Evolutionary conservation across 2,329 filamentous ascomycete species (phyloP), one percentile per base, ranked within the genome.

Genomic region (Penicillium sp.): DNA sequence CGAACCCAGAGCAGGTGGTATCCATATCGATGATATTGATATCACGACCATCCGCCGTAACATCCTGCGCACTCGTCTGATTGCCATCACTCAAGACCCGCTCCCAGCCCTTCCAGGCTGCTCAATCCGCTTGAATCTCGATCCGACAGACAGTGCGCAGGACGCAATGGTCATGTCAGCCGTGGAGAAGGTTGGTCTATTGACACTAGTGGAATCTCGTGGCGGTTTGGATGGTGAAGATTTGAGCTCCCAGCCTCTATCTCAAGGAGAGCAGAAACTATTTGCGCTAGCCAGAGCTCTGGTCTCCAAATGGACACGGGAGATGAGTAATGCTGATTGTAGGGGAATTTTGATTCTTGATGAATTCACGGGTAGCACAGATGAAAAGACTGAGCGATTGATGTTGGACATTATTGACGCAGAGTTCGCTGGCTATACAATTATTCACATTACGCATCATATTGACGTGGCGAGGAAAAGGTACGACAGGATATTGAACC

Each of bases 71-170:
- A 66, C 72, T 9, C 68, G 74, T 0, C 66, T 82, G 6, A 73
- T 75, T 16, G 72, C 74, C 1, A 66, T 83, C 3, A 78, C 81
- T 0, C 81, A 84, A 66, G 81, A 83, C 50, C 71, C 79, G 0
- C 76, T 81, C 61, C 51, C 51, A 47, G 69, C 81, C 24, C 70
- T 83, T 3, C 72, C 73, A 5, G 78, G 76, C 20, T 78, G 68
- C 0, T 52, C 59, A 5, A 68, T 84, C 1, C 73, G 79, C 2
- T 62, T 71, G 14, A 83, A 83, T 23, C 66, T 79, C 1, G 80
- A 83, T 59, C 79, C 80, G 0, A 60, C 68, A 11, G 61, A 62
- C 6, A 62, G 60, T 5, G 67, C 68, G 45, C 68, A 71, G 0
- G 73, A 79, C 48, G 67, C 70, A 23, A 67, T 73, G 1, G 74